Conservation (phyloP, 495 filamentous ascomycete species). For the Parachaetomium inaequale region DNA sequence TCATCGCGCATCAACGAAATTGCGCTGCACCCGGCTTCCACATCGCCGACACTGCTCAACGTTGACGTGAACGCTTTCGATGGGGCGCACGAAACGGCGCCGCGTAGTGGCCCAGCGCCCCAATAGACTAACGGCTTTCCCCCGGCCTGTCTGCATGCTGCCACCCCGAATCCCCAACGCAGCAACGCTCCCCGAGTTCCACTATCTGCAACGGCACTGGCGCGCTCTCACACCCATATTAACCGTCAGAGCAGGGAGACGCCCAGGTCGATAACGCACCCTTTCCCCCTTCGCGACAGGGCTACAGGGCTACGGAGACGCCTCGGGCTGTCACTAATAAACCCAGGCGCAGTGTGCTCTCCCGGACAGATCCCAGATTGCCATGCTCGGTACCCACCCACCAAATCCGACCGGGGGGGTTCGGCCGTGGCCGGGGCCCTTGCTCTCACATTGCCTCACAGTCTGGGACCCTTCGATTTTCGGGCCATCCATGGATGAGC, state of each 20-base stretch:
- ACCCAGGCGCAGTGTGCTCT: constrained; percentile 4
- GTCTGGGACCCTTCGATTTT: constrained; percentile 32
- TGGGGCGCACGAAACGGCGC: constrained; percentile 19
- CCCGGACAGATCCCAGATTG: constrained; percentile 2
- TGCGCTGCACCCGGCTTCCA: constrained; percentile 26
- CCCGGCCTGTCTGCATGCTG: constrained; percentile 14
- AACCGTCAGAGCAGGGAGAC: constrained; percentile 25
- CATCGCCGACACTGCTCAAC: background rate
- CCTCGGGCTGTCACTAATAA: background rate
- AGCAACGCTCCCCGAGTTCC: constrained; percentile 8
- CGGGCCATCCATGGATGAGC: constrained; percentile 29
- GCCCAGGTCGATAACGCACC: constrained; percentile 25
- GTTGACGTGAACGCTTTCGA: background rate
- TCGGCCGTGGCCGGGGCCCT: constrained; percentile 15
- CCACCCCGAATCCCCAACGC: too few species aligned
- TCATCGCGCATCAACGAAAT: constrained; percentile 26
- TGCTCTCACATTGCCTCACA: constrained; percentile 34
- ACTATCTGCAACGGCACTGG: constrained; percentile 24
- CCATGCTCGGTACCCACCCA: background rate
- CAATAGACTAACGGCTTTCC: constrained; percentile 14
- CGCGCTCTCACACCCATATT: constrained; percentile 26
- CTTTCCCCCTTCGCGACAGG: constrained; percentile 17
- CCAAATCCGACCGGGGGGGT: constrained; percentile 28
- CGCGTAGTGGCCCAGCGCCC: constrained; percentile 11
- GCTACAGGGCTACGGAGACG: constrained; percentile 6